These are phyloP conservation scores for Mycena belliarum DNA, from an alignment of 768 basidiomycete genomes.

Conservation along the genomic window DNA sequence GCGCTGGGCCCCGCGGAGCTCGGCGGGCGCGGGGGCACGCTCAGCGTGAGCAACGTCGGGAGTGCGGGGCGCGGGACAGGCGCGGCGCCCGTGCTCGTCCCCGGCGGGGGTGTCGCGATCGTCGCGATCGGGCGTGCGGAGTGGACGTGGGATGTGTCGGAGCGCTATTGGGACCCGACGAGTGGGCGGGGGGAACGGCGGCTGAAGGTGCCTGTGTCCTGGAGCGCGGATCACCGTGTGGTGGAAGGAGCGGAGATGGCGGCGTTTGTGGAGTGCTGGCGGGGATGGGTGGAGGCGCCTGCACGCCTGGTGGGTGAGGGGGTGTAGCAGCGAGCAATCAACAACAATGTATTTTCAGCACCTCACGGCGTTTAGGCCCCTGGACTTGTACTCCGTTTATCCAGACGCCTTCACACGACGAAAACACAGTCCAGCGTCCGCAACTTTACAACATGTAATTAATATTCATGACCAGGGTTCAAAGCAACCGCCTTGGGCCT, in stretches of 20 bases:
- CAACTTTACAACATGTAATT: too few species aligned
- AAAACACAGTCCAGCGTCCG: too few species aligned
- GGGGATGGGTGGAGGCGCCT: constrained; percentile 75
- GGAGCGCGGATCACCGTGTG: constrained; percentile 86
- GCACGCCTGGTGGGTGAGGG: constrained; percentile 63
- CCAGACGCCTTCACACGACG: too few species aligned
- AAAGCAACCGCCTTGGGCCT: too few species aligned
- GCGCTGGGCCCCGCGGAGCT: constrained; percentile 54
- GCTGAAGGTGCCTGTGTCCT: constrained; percentile 57
- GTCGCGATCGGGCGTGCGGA: constrained; percentile 22
- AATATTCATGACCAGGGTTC: too few species aligned
- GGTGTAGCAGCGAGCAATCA: too few species aligned
- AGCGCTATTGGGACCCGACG: constrained; percentile 8
- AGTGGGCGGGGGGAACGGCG: constrained; percentile 18
- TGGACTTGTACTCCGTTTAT: too few species aligned
- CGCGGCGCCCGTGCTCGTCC: constrained; percentile 76
- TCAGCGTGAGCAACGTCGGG: constrained; percentile 83
- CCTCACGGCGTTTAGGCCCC: too few species aligned
- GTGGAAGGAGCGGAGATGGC: constrained; percentile 89
- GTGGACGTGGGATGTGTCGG: constrained; percentile 15
- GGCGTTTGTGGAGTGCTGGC: constrained; percentile 86
- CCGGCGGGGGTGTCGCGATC: constrained; percentile 61
- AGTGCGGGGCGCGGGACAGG: constrained; percentile 70
- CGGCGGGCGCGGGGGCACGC: constrained; percentile 36
- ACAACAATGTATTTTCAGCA: too few species aligned